These are phyloP conservation scores for Xylaria sp. DNA, from an alignment of 2,329 filamentous ascomycete species.

Conservation along the genomic window DNA sequence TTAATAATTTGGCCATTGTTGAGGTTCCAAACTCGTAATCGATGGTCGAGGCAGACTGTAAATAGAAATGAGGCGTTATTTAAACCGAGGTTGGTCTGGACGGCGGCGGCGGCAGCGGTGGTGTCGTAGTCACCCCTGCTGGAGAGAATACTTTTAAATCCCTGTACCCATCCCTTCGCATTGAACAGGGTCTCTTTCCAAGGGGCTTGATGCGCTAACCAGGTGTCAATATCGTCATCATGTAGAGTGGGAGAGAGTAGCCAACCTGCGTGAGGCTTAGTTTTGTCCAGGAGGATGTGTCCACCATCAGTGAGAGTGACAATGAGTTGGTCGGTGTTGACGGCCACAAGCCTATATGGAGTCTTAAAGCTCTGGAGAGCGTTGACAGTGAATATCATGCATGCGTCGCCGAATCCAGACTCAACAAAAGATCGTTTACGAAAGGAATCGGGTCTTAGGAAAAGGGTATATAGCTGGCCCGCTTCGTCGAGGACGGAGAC, in stretches of 20 bases:
- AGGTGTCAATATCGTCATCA: slow-evolving; percentile 38
- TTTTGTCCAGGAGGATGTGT: slow-evolving; percentile 75
- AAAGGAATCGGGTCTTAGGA: slow-evolving; percentile 85
- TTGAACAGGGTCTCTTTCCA: slow-evolving; percentile 82
- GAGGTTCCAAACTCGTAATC: slow-evolving; percentile 88
- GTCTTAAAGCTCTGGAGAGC: slow-evolving; percentile 76
- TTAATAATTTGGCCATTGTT: slow-evolving; percentile 80
- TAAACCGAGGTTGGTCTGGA: slow-evolving; percentile 63
- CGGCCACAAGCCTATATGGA: slow-evolving; percentile 82
- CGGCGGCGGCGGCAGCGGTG: slow-evolving; percentile 72
- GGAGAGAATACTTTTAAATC: slow-evolving; percentile 72
- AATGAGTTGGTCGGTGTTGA: slow-evolving; percentile 77
- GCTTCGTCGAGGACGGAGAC: slow-evolving; percentile 74
- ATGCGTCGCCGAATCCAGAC: slow-evolving; percentile 77
- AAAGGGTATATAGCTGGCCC: slow-evolving; percentile 84
- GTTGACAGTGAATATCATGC: slow-evolving; percentile 77
- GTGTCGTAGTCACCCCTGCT: slow-evolving; percentile 72
- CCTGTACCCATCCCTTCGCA: slow-evolving; percentile 76
- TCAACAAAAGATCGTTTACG: slow-evolving; percentile 75
- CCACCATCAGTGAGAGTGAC: slow-evolving; percentile 84
- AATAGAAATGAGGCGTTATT: slow-evolving; percentile 68
- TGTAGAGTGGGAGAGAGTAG: background rate
- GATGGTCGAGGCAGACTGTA: slow-evolving; percentile 89
- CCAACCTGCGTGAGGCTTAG: slow-evolving; percentile 59
- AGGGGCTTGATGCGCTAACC: slow-evolving; percentile 46